A percentile compares a stretch with the other conserved stretches of the same genome.
Evolutionary conservation across 495 filamentous ascomycete genomes (phyloP).

Genomic region (Lasiosphaeria miniovina): DNA sequence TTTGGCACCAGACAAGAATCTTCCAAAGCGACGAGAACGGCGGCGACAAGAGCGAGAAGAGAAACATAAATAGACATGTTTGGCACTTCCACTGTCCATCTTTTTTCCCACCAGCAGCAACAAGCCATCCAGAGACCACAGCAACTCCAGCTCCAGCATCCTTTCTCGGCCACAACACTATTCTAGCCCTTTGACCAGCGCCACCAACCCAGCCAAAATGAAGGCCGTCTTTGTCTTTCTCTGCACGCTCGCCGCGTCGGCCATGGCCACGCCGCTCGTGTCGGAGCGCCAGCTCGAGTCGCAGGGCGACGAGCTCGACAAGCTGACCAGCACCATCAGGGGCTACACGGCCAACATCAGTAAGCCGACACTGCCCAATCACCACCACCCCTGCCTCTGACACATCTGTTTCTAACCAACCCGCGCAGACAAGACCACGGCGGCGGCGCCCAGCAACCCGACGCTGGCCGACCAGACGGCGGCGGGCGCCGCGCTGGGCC

Average conservation of each 20-base stretch:
- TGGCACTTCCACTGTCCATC: too few species aligned
- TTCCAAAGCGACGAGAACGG: too few species aligned
- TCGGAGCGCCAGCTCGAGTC: conserved; percentile 26
- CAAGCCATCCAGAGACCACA: neutral
- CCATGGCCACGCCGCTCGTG: conserved; percentile 33
- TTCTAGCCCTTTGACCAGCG: neutral
- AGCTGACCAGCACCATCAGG: conserved; percentile 28
- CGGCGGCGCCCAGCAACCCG: conserved; percentile 26
- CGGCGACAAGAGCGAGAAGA: too few species aligned
- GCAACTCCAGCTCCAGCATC: neutral
- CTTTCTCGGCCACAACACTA: too few species aligned
- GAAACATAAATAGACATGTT: too few species aligned
- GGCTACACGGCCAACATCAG: conserved; percentile 38
- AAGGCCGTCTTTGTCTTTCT: conserved; percentile 36
- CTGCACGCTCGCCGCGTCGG: conserved; percentile 34
- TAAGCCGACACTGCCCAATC: conserved; percentile 15
- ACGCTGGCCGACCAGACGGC: conserved; percentile 22
- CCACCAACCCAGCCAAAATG: conserved; percentile 27
- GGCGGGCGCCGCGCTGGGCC: conserved; percentile 28
- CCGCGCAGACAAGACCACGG: conserved; percentile 24
- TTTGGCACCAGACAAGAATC: too few species aligned
- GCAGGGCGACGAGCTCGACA: conserved; percentile 33
- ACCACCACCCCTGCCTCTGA: neutral
- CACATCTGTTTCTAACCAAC: conserved; percentile 2
- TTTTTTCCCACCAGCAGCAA: too few species aligned